These are phyloP conservation scores for Nannizzia gypsea DNA, from an alignment of 2,329 filamentous ascomycete genomes.

Conservation along the genomic window DNA sequence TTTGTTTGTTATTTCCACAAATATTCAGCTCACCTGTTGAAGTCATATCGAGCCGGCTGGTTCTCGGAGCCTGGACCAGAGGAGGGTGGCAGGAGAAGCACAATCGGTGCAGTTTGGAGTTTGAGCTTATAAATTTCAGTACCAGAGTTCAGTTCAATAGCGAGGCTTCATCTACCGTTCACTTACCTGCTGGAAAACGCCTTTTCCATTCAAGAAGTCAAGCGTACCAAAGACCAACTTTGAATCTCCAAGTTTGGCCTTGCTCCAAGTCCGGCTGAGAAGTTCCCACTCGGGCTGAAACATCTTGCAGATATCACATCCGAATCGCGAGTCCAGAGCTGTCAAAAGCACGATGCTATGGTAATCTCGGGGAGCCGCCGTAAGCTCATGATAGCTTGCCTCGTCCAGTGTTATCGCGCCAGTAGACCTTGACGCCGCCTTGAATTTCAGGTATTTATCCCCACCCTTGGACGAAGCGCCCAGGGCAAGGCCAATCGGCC, in stretches of 20 bases:
- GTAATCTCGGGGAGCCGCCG: slow-evolving; percentile 69
- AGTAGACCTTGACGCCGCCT: slow-evolving; percentile 34
- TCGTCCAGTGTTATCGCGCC: slow-evolving; percentile 64
- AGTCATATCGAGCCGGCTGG: slow-evolving; percentile 71
- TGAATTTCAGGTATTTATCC: slow-evolving; percentile 1
- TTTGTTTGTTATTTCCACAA: background rate
- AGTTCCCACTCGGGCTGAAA: slow-evolving; percentile 94
- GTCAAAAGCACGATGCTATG: slow-evolving; percentile 72
- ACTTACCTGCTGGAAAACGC: slow-evolving; percentile 71
- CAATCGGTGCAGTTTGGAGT: slow-evolving; percentile 85
- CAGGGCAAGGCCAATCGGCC: background rate
- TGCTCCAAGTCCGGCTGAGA: slow-evolving; percentile 72
- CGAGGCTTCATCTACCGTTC: background rate
- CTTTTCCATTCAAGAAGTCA: slow-evolving; percentile 76
- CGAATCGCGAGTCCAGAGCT: slow-evolving; percentile 69
- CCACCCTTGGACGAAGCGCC: background rate
- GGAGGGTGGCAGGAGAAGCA: slow-evolving; percentile 79
- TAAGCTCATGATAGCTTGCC: slow-evolving; percentile 61
- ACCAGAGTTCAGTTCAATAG: background rate
- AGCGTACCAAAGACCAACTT: slow-evolving; percentile 67
- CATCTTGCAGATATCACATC: slow-evolving; percentile 73
- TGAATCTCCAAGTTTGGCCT: slow-evolving; percentile 48
- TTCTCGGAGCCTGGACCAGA: slow-evolving; percentile 48
- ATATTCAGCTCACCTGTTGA: slow-evolving; percentile 56
- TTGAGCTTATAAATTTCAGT: slow-evolving; percentile 51